These are phyloP conservation scores for Candida glaebosa DNA, from an alignment of 805 yeast species.

Conservation along the genomic window DNA sequence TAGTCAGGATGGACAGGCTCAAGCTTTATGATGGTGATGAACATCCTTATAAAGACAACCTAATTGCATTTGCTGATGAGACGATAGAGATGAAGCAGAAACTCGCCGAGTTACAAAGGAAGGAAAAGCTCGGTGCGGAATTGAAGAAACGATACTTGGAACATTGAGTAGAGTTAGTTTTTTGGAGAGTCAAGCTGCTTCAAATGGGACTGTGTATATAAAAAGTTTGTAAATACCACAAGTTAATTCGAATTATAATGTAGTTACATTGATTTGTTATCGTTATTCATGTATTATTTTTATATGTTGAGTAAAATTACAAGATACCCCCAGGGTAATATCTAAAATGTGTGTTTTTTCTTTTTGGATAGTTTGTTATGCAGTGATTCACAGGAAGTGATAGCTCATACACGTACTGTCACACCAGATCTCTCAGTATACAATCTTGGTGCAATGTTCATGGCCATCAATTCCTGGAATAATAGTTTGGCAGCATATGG, in stretches of 20 bases:
- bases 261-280: not conserved
- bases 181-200: too few relatives aligned
- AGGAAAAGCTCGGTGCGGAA: slow-evolving; percentile 28
- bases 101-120: slow-evolving; percentile 33
- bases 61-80: slow-evolving; percentile 83
- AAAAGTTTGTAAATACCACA: slow-evolving; percentile 5
- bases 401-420: slow-evolving; percentile 30
- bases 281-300: slow-evolving; percentile 1
- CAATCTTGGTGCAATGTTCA: slow-evolving; percentile 96
- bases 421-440: slow-evolving; percentile 86
- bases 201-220: slow-evolving; percentile 9
- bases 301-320: slow-evolving; percentile 6
- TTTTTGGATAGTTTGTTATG: not conserved
- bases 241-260: not conserved
- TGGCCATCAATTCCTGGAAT: slow-evolving; percentile 99
- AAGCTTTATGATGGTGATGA: slow-evolving; percentile 86
- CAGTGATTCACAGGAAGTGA: not conserved
- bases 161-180: not conserved
- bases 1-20: slow-evolving; percentile 74
- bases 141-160: slow-evolving; percentile 33
- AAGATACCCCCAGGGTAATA: slow-evolving; percentile 17
- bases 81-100: slow-evolving; percentile 48
- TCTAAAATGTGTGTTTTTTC: slow-evolving; percentile 5
- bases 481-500: slow-evolving; percentile 98
- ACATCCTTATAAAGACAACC: slow-evolving; percentile 80